Evolutionary conservation across 371 early-diverging fungal species (phyloP), one percentile per base, ranked within the genome.

Genomic region (Coemansia sp.): DNA sequence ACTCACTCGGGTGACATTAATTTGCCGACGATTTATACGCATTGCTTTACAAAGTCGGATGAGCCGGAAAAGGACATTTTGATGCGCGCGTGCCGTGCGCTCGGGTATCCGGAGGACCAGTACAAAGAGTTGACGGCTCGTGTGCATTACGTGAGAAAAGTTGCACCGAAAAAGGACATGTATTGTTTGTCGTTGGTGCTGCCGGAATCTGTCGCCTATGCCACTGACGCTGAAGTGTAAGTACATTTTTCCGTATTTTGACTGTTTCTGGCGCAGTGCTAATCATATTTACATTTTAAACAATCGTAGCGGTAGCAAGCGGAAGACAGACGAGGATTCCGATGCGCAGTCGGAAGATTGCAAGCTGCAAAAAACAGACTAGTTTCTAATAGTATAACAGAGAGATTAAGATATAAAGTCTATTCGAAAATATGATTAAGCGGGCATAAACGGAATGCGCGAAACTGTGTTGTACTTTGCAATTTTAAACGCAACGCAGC

Each of bases 101-200:
- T 83, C 59, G 78, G 79, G 3, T 72, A 60, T 47, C 55, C 72
- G 2, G 65, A 74, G 30, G 82, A 73, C 1, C 33, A 65, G 16
- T 64, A 63, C 56, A 40, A 25, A 12, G 68, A 75, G 2, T 59
- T 78, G 2, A 69, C 68, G 18, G 67, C 85, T 23, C 69, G 75
- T 1, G 67, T 93, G 1, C 89, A 91, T 67, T 87, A 84, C 68
- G 98, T 99, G 2, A 88, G 98, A 26, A 91, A 89, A 59, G 99
- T 99, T 0, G 96, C 99, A 2, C 99, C 99, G 1, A 94, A 94
- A 67, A 99, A 97, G 84, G 94, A 97, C 53, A 98, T 99, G 99
- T 90, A 92, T 72, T 98, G 99, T 69, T 81, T 96, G 44, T 90
- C 93, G 5, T 93, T 99, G 73, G 83, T 84, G 14, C 72, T 94